A percentile compares a stretch with the other conserved stretches of the same genome.
phyloP scores from a whole-genome alignment of 2,329 filamentous ascomycete species.

The Xylaria hypoxylon region DNA sequence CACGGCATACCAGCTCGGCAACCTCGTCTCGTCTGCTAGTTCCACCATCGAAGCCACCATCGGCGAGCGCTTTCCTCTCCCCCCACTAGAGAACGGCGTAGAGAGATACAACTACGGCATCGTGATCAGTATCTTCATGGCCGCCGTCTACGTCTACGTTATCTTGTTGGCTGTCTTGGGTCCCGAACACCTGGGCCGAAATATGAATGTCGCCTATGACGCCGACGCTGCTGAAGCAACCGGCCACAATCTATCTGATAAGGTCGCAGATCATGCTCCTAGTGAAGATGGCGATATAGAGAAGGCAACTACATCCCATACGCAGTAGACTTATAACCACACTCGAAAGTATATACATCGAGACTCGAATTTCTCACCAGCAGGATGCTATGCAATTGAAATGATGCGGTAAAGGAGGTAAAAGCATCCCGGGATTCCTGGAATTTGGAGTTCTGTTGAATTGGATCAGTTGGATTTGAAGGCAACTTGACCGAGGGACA shows the following conservation, averaged over 20 bases:
- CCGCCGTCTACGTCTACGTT: conserved; percentile 77
- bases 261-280: conserved; percentile 44
- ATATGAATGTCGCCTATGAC: conserved; percentile 64
- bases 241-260: conserved; percentile 54
- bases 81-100: conserved; percentile 61
- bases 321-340: conserved; percentile 25
- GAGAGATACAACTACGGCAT: conserved; percentile 78
- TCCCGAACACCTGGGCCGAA: conserved; percentile 64
- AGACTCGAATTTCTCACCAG: not conserved
- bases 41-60: conserved; percentile 82
- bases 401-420: not conserved
- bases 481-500: conserved; percentile 8
- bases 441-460: conserved; percentile 16
- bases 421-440: not conserved
- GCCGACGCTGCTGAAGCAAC: conserved; percentile 61
- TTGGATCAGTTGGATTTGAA: conserved; percentile 13
- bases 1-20: conserved; percentile 81
- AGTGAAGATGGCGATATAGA: conserved; percentile 48
- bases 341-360: not conserved
- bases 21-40: conserved; percentile 75
- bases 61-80: conserved; percentile 79
- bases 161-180: conserved; percentile 73
- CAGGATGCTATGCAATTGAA: not conserved
- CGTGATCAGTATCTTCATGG: conserved; percentile 94
- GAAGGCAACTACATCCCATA: conserved; percentile 44